Evolutionary conservation across 129 eudicot species (phyloP).

Genomic region (Heracleum sosnowskyi): DNA sequence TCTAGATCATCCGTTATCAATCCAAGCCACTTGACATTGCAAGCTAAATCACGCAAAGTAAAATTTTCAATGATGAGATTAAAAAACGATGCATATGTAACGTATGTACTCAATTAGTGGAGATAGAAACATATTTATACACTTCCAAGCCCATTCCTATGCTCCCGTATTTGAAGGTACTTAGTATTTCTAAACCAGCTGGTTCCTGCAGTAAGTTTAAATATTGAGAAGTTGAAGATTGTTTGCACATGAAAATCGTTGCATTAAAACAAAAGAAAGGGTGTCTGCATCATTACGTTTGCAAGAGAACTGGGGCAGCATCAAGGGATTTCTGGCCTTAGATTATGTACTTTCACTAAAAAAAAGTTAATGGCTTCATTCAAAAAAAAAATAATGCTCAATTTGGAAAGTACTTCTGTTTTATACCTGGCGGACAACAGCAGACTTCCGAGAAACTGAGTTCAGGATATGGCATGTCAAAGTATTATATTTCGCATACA

Average conservation of each 20-base stretch:
- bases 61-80: neutral
- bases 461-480: constrained; percentile 95
- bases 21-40: constrained; percentile 92
- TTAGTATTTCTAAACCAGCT: constrained; percentile 84
- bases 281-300: constrained; percentile 48
- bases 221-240: neutral
- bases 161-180: constrained; percentile 96
- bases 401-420: neutral
- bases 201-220: constrained; percentile 56
- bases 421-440: constrained; percentile 85
- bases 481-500: constrained; percentile 89
- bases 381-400: neutral
- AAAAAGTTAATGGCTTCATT: neutral
- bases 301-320: constrained; percentile 85
- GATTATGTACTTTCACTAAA: constrained; percentile 34
- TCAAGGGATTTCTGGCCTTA: constrained; percentile 93
- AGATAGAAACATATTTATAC: constrained; percentile 65
- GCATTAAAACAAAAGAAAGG: neutral
- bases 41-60: constrained; percentile 40
- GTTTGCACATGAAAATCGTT: neutral
- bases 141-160: constrained; percentile 93
- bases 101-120: neutral
- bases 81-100: neutral
- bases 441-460: constrained; percentile 92
- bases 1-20: constrained; percentile 65